A percentile compares a stretch with the other conserved stretches of the same genome.
Evolutionary conservation across 257 asterid genomes (phyloP).

Genomic region (Nicotiana tomentosiformis): DNA sequence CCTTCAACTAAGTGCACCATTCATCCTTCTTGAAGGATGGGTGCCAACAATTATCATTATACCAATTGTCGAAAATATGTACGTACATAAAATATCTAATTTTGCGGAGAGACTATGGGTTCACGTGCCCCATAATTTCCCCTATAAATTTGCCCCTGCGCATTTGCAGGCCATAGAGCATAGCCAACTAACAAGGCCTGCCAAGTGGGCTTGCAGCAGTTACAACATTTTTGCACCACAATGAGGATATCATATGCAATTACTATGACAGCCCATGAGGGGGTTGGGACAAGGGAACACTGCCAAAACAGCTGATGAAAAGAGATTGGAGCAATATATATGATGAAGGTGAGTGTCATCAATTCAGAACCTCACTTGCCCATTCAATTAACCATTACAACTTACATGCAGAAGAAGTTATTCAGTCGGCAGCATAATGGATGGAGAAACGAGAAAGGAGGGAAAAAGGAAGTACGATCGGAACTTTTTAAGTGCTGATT

Average conservation of each 20-base stretch:
- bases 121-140: too few relatives aligned
- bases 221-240: not conserved
- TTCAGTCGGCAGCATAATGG: not conserved
- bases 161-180: not conserved
- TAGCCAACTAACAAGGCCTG: not conserved
- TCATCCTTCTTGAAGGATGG: too few relatives aligned
- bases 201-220: not conserved
- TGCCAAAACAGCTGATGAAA: not conserved
- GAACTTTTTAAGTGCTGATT: not conserved
- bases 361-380: not conserved
- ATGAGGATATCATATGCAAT: not conserved
- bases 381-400: not conserved
- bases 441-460: not conserved
- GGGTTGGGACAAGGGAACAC: not conserved
- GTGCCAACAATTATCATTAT: too few relatives aligned
- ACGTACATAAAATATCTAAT: too few relatives aligned
- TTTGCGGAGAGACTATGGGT: too few relatives aligned
- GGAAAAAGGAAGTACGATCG: not conserved
- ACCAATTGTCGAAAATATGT: too few relatives aligned
- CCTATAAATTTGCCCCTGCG: not conserved
- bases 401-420: not conserved
- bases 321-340: not conserved
- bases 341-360: not conserved
- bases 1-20: too few relatives aligned
- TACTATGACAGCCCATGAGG: not conserved